These are phyloP conservation scores for Vaccinium myrtillus DNA, from an alignment of 148 eudicot species.

Conservation along the genomic window DNA sequence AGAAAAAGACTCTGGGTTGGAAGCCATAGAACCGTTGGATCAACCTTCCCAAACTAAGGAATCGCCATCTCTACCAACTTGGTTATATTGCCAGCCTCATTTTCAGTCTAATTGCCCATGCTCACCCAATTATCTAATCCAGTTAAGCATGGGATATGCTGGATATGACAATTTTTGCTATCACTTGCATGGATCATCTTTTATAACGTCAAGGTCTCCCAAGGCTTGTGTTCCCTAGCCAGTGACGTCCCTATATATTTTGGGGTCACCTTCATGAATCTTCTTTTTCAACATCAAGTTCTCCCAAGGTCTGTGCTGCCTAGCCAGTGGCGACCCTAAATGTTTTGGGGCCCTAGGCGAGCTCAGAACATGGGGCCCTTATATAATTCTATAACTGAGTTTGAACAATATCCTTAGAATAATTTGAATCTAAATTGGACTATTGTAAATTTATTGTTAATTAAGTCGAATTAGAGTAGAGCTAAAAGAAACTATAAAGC, in stretches of 20 bases:
- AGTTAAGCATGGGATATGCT: neutral
- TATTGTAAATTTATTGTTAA: neutral
- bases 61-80: neutral
- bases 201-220: neutral
- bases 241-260: neutral
- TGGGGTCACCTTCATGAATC: neutral
- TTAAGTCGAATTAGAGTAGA: neutral
- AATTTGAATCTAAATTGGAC: neutral
- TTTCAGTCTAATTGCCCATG: neutral
- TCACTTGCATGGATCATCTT: neutral
- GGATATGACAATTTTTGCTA: neutral
- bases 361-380: neutral
- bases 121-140: neutral
- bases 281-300: neutral
- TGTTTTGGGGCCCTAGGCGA: neutral
- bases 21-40: neutral
- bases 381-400: neutral
- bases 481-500: neutral
- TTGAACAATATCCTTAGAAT: neutral
- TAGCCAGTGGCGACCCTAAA: neutral
- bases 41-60: neutral
- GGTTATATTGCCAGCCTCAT: neutral
- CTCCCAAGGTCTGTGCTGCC: neutral
- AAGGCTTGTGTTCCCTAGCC: neutral
- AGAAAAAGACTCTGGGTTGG: neutral